phyloP scores from a whole-genome alignment of 192 early-diverging fungal genomes.

The Entrophospora sp. region DNA sequence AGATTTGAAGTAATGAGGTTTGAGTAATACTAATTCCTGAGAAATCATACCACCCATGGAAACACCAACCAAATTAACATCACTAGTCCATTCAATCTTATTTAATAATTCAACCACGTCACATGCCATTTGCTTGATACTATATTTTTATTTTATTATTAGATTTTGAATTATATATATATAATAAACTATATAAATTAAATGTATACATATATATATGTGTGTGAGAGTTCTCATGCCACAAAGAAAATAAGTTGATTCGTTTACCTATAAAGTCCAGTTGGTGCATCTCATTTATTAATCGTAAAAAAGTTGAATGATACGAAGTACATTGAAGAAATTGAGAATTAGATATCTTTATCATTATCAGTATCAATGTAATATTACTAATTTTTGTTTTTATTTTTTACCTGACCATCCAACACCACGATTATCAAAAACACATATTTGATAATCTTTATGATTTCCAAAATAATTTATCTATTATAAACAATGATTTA shows the following conservation, averaged over 20 bases:
- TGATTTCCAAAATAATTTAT: constrained; percentile 55
- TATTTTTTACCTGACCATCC: constrained; percentile 45
- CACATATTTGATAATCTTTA: constrained; percentile 58
- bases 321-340: not conserved
- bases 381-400: not conserved
- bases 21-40: constrained; percentile 54
- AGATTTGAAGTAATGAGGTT: constrained; percentile 49
- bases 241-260: no score
- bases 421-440: constrained; percentile 82
- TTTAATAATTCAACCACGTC: constrained; percentile 63
- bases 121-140: constrained; percentile 68
- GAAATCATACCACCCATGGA: constrained; percentile 86
- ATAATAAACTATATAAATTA: not conserved
- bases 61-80: constrained; percentile 71
- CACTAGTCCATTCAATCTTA: constrained; percentile 60
- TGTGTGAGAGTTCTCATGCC: no score
- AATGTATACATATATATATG: not conserved
- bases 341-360: constrained; percentile 18
- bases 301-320: not conserved
- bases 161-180: not conserved
- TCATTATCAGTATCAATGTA: constrained; percentile 20
- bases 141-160: constrained; percentile 1
- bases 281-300: constrained; percentile 39
- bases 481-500: constrained; percentile 26
- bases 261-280: constrained; percentile 43